These are phyloP conservation scores for Zasmidium angulare DNA, from an alignment of 2,329 filamentous ascomycete species.

Conservation along the genomic window DNA sequence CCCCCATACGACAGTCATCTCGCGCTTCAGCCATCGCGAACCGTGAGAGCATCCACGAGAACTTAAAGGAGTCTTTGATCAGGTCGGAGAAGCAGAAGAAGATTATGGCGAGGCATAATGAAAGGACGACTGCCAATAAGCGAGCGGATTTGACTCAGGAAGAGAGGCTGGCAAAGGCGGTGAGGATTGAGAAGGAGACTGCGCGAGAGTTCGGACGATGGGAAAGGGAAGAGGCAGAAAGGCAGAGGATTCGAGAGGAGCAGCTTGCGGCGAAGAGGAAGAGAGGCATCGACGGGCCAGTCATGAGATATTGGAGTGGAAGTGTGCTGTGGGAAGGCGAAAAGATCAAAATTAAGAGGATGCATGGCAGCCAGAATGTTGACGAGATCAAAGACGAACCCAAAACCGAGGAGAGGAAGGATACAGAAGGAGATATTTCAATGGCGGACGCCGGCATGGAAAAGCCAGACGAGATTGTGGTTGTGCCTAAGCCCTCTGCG, in stretches of 20 bases:
- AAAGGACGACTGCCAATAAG: constrained; percentile 66
- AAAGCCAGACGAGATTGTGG: constrained; percentile 4
- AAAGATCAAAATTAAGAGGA: constrained; percentile 60
- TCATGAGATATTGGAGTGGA: constrained; percentile 93
- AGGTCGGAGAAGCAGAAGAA: constrained; percentile 68
- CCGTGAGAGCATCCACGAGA: constrained; percentile 59
- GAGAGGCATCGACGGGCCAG: constrained; percentile 80
- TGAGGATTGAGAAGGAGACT: constrained; percentile 74
- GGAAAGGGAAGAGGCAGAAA: constrained; percentile 88
- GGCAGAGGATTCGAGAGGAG: constrained; percentile 77
- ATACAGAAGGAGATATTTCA: constrained; percentile 42
- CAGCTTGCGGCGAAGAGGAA: constrained; percentile 86
- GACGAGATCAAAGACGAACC: constrained; percentile 28
- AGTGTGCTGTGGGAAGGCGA: constrained; percentile 77
- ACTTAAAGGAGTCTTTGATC: constrained; percentile 71
- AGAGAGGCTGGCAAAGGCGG: constrained; percentile 55
- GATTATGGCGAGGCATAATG: constrained; percentile 62
- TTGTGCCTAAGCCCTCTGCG: constrained; percentile 3
- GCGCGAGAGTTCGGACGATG: constrained; percentile 84
- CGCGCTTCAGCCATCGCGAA: constrained; percentile 63
- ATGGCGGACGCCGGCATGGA: constrained; percentile 3
- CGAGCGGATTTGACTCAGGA: constrained; percentile 83
- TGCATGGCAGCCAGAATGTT: constrained; percentile 33
- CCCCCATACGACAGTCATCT: constrained; percentile 61
- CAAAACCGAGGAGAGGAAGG: constrained; percentile 16